Evolutionary conservation across 1,139 yeast species (phyloP).

Genomic region (Groenewaldozyma auringiensis): DNA sequence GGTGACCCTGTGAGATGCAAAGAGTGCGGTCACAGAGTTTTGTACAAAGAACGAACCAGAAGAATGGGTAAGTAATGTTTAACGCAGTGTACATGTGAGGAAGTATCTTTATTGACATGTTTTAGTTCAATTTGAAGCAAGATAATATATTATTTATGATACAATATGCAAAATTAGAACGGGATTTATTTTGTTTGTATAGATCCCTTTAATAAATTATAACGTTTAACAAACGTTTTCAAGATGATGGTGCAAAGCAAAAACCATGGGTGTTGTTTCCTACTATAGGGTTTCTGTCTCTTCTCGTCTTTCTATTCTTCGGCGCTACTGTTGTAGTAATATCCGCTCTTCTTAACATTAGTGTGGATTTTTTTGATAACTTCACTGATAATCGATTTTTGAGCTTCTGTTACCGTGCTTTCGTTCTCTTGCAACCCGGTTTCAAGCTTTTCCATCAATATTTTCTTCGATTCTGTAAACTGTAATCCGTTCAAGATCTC

Average conservation of each 20-base stretch:
- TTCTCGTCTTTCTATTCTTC: no score
- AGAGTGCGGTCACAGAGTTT: conserved; percentile 96
- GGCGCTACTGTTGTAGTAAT: no score
- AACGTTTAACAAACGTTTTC: neutral
- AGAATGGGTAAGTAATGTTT: conserved; percentile 57
- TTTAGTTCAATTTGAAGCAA: conserved; percentile 57
- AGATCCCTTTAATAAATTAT: neutral
- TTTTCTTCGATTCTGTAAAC: neutral
- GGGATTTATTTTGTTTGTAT: neutral
- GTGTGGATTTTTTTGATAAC: neutral
- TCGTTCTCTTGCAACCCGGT: neutral
- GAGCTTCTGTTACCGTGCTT: neutral
- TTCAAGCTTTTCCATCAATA: neutral
- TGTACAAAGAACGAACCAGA: conserved; percentile 94
- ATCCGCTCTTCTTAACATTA: neutral
- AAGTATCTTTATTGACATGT: neutral
- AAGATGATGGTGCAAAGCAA: neutral
- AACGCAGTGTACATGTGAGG: conserved; percentile 20
- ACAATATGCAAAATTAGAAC: neutral
- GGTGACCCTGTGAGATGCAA: conserved; percentile 97
- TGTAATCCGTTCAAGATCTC: neutral
- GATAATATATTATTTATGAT: conserved; percentile 30
- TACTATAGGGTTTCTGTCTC: no score
- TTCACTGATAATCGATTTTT: neutral
- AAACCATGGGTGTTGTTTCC: no score